These are phyloP conservation scores for Tolypocladium tropicale DNA, from an alignment of 2,329 filamentous ascomycete species.

Conservation along the genomic window DNA sequence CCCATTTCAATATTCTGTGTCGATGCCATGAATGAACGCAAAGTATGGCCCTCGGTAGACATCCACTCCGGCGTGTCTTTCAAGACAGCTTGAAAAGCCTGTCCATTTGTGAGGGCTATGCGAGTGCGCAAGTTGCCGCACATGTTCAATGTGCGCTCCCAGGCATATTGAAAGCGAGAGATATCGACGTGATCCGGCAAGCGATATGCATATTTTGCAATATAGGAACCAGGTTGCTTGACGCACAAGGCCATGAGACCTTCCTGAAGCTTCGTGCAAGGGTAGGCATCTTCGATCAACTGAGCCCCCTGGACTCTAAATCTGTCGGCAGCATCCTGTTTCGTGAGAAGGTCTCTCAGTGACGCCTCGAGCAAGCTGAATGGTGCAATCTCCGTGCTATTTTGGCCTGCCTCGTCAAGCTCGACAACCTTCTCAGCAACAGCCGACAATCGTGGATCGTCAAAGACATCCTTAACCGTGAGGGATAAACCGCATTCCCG, in stretches of 20 bases:
- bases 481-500: constrained; percentile 1
- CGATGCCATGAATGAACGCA: not conserved
- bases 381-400: not conserved
- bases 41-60: not conserved
- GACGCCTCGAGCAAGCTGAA: not conserved
- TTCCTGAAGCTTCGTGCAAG: not conserved
- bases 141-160: not conserved
- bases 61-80: not conserved
- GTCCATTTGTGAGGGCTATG: not conserved
- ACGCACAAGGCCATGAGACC: not conserved
- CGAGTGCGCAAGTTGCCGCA: not conserved
- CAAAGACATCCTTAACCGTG: constrained; percentile 11
- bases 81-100: not conserved
- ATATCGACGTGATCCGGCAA: not conserved
- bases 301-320: too few relatives aligned
- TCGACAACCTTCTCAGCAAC: constrained; percentile 4
- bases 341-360: too few relatives aligned
- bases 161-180: not conserved
- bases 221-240: not conserved
- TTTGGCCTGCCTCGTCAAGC: not conserved
- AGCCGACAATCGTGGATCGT: not conserved
- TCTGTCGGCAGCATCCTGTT: not conserved
- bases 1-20: not conserved
- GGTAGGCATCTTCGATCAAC: not conserved
- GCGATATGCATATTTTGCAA: not conserved